phyloP scores from a whole-genome alignment of 192 early-diverging fungal species.

The Backusella tuberculispora region DNA sequence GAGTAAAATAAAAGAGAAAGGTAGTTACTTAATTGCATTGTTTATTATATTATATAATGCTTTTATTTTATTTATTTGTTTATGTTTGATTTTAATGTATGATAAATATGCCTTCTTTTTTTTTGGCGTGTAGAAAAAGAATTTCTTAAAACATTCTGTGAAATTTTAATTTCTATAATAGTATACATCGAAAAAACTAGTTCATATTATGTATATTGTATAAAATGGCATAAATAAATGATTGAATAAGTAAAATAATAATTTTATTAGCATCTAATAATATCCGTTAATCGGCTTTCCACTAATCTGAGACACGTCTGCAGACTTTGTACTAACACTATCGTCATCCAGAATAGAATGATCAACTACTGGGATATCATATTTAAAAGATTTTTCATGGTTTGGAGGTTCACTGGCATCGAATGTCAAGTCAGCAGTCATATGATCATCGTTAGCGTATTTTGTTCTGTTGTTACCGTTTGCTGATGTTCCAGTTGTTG shows the following conservation, averaged over 20 bases:
- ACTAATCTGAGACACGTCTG: neutral
- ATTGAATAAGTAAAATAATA: too few relatives aligned
- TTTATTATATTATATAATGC: too few relatives aligned
- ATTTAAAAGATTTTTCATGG: neutral
- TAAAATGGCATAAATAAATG: neutral
- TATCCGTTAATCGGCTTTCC: neutral
- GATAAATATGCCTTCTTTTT: too few relatives aligned
- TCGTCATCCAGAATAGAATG: neutral
- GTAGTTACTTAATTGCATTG: too few relatives aligned
- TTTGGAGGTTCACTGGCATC: conserved; percentile 17
- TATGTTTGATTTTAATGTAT: too few relatives aligned
- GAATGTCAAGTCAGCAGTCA: conserved; percentile 30
- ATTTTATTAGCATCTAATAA: neutral
- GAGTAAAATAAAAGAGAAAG: too few relatives aligned
- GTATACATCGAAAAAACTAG: too few relatives aligned
- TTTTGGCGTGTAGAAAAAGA: too few relatives aligned
- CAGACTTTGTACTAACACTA: conserved; percentile 2
- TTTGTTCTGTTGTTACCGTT: neutral
- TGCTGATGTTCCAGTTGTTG: conserved; percentile 6
- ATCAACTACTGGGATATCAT: neutral
- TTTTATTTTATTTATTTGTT: too few relatives aligned
- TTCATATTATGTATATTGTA: too few relatives aligned
- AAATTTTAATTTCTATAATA: too few relatives aligned
- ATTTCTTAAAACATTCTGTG: too few relatives aligned
- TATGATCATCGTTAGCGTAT: conserved; percentile 18